Evolutionary conservation across 495 filamentous ascomycete species (phyloP), one percentile per base, ranked within the genome.

Genomic region (Lasiosphaeria hispida): DNA sequence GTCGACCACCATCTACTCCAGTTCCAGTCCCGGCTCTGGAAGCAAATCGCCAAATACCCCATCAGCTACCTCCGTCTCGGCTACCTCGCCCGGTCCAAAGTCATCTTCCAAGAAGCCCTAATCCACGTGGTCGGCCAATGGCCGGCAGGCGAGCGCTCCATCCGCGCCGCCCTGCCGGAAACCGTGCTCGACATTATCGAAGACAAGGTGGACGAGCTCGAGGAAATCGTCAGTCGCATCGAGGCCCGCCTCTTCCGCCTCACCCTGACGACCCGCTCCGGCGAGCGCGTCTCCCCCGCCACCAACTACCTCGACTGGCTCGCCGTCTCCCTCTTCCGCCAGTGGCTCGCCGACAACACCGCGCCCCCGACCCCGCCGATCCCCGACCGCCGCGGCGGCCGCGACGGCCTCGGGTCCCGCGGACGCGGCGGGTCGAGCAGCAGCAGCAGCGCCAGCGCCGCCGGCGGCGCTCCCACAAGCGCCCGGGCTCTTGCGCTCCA

Each of bases 21-120:
- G 55, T 97, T 96, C 71, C 90, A 92, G 58, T 88, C 86, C 30
- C 81, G 90, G 13, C 80, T 96, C 0, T 96, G 90, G 85, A 93
- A 93, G 68, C 91, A 96, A 65, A 94, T 96, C 55, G 90, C 91
- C 38, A 96, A 95, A 70, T 96, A 96, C 68, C 92, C 92, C 14
- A 88, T 92, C 13, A 87, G 83, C 65, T 97, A 97, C 66, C 83
- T 97, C 10, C 92, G 92, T 45, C 80, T 97, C 4, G 92, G 91
- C 17, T 96, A 92, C 64, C 76, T 96, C 15, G 87, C 91, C 5
- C 84, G 90, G 40, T 89, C 84, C 56, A 88, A 89, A 60, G 85
- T 90, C 53, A 95, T 96, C 59, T 96, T 95, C 69, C 83, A 88
- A 48, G 92, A 96, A 72, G 90, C 91, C 0, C 73, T 96, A 17